A percentile compares a stretch with the other conserved stretches of the same genome.
Conservation (phyloP, 176 grass and related monocot genomes). For the Phoenix dactylifera region DNA sequence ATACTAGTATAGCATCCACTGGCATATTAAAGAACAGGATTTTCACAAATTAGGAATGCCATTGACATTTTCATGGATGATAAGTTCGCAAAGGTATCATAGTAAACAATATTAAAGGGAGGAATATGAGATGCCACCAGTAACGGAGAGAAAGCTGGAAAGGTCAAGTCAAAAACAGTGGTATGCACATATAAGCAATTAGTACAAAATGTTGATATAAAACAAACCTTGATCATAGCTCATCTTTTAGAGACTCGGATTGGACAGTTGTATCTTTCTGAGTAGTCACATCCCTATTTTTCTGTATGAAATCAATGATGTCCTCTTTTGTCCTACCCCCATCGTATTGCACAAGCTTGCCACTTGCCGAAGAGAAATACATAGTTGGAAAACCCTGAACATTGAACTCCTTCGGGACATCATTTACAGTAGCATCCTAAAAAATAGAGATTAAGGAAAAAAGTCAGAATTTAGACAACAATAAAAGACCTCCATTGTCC, state of each 20-base stretch:
- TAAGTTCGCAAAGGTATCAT: too few species aligned
- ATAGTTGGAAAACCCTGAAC: conserved; percentile 55
- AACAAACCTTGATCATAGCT: conserved; percentile 47
- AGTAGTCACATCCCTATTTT: conserved; percentile 38
- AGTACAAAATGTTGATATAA: neutral
- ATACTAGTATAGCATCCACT: too few species aligned
- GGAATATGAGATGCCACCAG: too few species aligned
- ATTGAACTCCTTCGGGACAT: conserved; percentile 49
- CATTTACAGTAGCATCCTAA: conserved; percentile 66
- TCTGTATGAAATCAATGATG: conserved; percentile 56
- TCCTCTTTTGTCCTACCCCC: conserved; percentile 38
- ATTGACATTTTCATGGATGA: too few species aligned
- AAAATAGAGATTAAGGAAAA: conserved; percentile 5
- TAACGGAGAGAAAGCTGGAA: too few species aligned
- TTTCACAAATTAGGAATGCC: too few species aligned
- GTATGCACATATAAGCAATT: too few species aligned
- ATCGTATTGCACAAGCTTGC: conserved; percentile 37
- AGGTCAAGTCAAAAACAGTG: too few species aligned
- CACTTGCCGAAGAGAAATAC: conserved; percentile 55
- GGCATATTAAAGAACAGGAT: too few species aligned
- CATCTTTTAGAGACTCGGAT: conserved; percentile 40
- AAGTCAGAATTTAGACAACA: too few species aligned
- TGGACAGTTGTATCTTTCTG: neutral
- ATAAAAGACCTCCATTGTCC: too few species aligned
- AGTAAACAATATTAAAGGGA: too few species aligned